phyloP scores from a whole-genome alignment of 2,329 filamentous ascomycete species.

The Ceratocystis variospora region DNA sequence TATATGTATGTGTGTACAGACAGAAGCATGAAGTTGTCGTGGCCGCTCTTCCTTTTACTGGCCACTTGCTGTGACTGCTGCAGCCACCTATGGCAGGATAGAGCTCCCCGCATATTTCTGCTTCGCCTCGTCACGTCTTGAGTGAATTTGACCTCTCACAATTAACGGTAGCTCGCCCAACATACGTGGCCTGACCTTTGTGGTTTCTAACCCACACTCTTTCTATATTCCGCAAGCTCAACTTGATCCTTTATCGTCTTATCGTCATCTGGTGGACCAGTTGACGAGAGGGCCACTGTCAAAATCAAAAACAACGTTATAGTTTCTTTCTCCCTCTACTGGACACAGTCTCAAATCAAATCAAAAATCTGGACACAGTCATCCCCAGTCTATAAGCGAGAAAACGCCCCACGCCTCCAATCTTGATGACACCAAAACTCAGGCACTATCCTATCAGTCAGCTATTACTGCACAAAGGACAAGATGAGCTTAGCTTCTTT shows the following conservation, averaged over 20 bases:
- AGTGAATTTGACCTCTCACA: not conserved
- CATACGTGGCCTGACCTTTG: not conserved
- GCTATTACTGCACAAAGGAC: not conserved
- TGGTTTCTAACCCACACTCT: no score
- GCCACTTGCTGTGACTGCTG: no score
- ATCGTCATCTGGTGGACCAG: no score
- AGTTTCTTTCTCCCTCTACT: not conserved
- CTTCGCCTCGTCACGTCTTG: not conserved
- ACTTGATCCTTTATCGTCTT: no score
- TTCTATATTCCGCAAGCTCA: no score
- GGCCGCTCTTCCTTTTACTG: no score
- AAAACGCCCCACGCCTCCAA: not conserved
- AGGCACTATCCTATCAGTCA: not conserved
- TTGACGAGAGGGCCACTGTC: no score
- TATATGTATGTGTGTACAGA: not conserved
- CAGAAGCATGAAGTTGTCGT: no score
- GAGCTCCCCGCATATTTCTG: not conserved
- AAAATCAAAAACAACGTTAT: no score
- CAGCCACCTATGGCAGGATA: no score
- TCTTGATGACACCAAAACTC: not conserved
- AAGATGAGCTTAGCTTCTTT: not conserved
- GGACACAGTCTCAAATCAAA: no score
- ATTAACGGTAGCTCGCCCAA: not conserved
- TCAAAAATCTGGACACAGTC: not conserved
- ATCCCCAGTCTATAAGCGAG: not conserved